Evolutionary conservation across 768 basidiomycete genomes (phyloP).

Genomic region (Leccinum incarnatum): DNA sequence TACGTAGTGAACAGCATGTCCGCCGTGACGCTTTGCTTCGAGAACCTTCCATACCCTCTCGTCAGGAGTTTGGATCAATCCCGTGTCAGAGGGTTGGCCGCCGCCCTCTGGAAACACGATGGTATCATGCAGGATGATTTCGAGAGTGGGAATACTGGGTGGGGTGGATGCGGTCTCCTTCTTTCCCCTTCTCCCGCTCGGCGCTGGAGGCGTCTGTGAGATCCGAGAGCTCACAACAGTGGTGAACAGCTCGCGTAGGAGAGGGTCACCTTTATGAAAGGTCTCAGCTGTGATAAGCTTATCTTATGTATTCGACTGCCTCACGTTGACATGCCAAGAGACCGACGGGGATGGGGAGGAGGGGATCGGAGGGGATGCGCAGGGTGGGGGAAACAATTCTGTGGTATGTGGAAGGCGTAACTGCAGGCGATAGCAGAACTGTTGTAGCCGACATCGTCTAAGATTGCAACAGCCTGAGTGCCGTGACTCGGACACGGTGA

Average conservation of each 20-base stretch:
- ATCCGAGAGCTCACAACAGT: conserved; percentile 50
- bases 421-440: conserved; percentile 40
- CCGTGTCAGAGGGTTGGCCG: conserved; percentile 78
- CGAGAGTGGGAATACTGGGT: conserved; percentile 48
- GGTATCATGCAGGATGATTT: conserved; percentile 72
- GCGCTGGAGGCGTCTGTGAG: conserved; percentile 41
- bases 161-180: conserved; percentile 50
- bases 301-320: conserved; percentile 11
- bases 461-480: not conserved
- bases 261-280: conserved; percentile 57
- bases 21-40: conserved; percentile 66
- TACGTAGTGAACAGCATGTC: conserved; percentile 74
- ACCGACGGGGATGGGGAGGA: conserved; percentile 63
- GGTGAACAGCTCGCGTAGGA: conserved; percentile 57
- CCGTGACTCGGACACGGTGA: no score
- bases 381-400: conserved; percentile 60
- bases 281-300: conserved; percentile 7
- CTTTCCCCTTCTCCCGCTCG: conserved; percentile 49
- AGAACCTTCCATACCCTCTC: conserved; percentile 55
- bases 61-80: conserved; percentile 47
- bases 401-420: conserved; percentile 59
- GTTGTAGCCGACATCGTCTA: conserved; percentile 35
- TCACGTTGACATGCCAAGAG: conserved; percentile 77
- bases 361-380: conserved; percentile 48
- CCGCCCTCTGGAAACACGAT: conserved; percentile 82